Conservation (phyloP, 306 rosid genomes). For the Prunus campanulata region DNA sequence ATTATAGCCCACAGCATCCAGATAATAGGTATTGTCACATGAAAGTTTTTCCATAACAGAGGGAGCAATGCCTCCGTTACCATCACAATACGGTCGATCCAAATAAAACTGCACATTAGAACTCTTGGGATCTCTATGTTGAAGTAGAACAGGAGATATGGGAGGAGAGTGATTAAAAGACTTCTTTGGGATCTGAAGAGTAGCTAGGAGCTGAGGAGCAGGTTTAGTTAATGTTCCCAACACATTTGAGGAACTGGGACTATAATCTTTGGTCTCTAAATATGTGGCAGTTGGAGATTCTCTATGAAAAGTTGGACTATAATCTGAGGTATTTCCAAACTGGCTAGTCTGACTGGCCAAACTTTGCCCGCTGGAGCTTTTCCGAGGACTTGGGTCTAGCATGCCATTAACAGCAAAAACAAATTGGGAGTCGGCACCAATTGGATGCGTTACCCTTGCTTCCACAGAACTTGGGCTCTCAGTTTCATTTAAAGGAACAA, state of each 20-base stretch:
- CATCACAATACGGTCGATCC: conserved; percentile 39
- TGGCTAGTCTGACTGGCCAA: conserved; percentile 55
- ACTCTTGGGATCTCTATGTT: conserved; percentile 44
- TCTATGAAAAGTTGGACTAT: conserved; percentile 51
- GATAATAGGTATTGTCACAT: conserved; percentile 39
- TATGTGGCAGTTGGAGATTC: conserved; percentile 46
- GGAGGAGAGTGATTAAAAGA: conserved; percentile 48
- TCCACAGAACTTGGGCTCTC: conserved; percentile 64
- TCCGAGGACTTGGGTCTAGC: conserved; percentile 56
- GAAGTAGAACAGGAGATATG: conserved; percentile 35
- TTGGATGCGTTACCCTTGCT: conserved; percentile 47
- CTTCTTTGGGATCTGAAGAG: conserved; percentile 44
- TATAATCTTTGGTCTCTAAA: conserved; percentile 48
- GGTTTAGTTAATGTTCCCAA: conserved; percentile 39
- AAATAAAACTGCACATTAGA: conserved; percentile 30
- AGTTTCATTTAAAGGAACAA: conserved; percentile 63
- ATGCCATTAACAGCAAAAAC: conserved; percentile 79
- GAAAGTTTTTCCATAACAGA: conserved; percentile 43
- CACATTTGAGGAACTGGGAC: conserved; percentile 40
- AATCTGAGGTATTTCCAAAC: conserved; percentile 52
- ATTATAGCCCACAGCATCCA: conserved; percentile 43
- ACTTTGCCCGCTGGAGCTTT: conserved; percentile 54
- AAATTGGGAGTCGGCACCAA: conserved; percentile 59
- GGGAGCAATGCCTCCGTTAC: conserved; percentile 42
- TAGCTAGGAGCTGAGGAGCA: conserved; percentile 42